Conservation (phyloP, 2,329 filamentous ascomycete genomes). For the Teratosphaeria destructans region DNA sequence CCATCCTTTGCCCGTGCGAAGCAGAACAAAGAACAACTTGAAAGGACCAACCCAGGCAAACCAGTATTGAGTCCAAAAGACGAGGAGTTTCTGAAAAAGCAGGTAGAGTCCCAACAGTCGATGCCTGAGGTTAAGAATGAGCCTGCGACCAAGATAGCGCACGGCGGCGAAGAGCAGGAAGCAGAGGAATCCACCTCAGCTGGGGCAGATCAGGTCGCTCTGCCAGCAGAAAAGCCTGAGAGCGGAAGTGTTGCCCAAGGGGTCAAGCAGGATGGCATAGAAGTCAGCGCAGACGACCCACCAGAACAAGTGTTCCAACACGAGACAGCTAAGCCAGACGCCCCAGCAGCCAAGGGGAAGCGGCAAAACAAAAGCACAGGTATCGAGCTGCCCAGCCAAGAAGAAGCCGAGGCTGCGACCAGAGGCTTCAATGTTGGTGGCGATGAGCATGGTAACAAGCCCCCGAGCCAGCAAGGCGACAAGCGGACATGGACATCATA, state of each 20-base stretch:
- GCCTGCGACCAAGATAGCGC: conserved; percentile 10
- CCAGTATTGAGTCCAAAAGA: conserved; percentile 51
- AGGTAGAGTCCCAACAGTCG: conserved; percentile 16
- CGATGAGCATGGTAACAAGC: conserved; percentile 6
- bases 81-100: conserved; percentile 42
- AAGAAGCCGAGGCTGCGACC: conserved; percentile 25
- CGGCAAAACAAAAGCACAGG: conserved; percentile 19
- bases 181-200: conserved; percentile 1
- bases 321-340: conserved; percentile 9
- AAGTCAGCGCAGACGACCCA: conserved; percentile 19
- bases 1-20: conserved; percentile 26
- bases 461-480: conserved; percentile 23
- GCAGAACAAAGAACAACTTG: conserved; percentile 26
- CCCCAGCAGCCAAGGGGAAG: conserved; percentile 13
- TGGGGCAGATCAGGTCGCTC: conserved; percentile 13
- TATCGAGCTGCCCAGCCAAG: conserved; percentile 26
- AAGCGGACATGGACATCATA: conserved; percentile 28
- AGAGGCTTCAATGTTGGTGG: conserved; percentile 13
- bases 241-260: conserved; percentile 23
- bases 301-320: conserved; percentile 13
- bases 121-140: conserved; percentile 10
- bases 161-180: conserved; percentile 6
- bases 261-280: conserved; percentile 1
- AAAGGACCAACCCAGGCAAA: conserved; percentile 26
- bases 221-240: conserved; percentile 23